Evolutionary conservation across 1,284 basidiomycete genomes (phyloP).

Genomic region (Sanghuangporus sanghuang): DNA sequence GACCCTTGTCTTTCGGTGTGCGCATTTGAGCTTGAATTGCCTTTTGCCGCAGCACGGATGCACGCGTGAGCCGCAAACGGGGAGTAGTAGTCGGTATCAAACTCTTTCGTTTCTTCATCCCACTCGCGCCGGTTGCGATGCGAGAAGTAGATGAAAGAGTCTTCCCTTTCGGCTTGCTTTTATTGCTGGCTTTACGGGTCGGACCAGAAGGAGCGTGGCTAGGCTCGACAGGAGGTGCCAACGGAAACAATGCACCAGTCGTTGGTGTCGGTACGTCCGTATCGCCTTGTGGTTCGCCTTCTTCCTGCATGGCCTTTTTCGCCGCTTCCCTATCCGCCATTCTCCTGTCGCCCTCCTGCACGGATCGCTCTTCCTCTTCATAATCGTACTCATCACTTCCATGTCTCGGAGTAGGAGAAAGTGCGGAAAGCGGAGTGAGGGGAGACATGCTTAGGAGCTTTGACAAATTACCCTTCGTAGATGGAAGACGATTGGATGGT

Average conservation of each 20-base stretch:
- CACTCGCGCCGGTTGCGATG: neutral
- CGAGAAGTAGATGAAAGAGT: neutral
- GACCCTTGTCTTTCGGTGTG: neutral
- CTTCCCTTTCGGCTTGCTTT: neutral
- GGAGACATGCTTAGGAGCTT: neutral
- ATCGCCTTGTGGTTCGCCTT: neutral
- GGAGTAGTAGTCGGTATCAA: conserved; percentile 4
- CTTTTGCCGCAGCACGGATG: conserved; percentile 14
- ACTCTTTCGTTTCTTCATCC: conserved; percentile 1
- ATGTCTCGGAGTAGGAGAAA: neutral
- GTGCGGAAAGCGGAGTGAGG: conserved; percentile 3
- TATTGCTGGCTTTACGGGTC: neutral
- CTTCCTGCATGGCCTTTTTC: neutral
- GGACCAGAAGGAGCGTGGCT: neutral
- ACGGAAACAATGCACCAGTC: neutral
- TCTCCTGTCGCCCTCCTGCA: neutral
- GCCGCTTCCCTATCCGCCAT: neutral
- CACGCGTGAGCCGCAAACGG: conserved; percentile 12
- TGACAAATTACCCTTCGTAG: neutral
- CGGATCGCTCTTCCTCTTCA: neutral
- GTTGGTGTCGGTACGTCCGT: neutral
- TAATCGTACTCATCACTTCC: neutral
- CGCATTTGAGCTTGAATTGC: conserved; percentile 1
- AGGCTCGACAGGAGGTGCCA: neutral
- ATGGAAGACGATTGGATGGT: neutral